These are phyloP conservation scores for Fallopia convolvulus DNA, from an alignment of 148 eudicot species.

Conservation along the genomic window DNA sequence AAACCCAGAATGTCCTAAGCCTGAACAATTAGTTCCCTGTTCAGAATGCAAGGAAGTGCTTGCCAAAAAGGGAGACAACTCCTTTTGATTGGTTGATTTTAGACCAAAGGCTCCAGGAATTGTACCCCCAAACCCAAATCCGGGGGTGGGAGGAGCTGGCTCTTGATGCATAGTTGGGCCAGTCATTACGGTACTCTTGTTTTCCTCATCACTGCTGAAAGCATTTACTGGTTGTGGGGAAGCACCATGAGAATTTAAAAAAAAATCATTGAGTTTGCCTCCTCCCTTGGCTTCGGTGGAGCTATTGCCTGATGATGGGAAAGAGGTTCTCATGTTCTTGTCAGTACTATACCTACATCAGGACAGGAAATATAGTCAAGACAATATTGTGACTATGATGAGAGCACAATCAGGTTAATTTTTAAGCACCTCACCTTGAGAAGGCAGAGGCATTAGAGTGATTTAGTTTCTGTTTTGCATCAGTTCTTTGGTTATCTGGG, in stretches of 20 bases:
- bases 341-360: conserved; percentile 30
- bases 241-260: background rate
- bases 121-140: conserved; percentile 1
- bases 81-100: conserved; percentile 21
- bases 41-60: conserved; percentile 28
- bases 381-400: background rate
- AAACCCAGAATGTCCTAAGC: conserved; percentile 5
- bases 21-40: conserved; percentile 22
- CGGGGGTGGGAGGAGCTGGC: conserved; percentile 15
- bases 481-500: conserved; percentile 20
- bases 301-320: background rate
- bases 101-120: conserved; percentile 18
- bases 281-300: background rate
- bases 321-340: conserved; percentile 18
- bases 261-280: background rate
- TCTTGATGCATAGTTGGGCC: conserved; percentile 13
- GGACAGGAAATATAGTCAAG: background rate
- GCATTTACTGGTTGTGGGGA: conserved; percentile 5
- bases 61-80: conserved; percentile 25
- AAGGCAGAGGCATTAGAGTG: conserved; percentile 35
- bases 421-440: conserved; percentile 27
- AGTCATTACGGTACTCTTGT: conserved; percentile 7
- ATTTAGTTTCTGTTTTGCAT: conserved; percentile 20
- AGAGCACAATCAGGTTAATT: background rate
- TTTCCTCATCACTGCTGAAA: conserved; percentile 9